A percentile compares a stretch with the other conserved stretches of the same genome.
phyloP scores from a whole-genome alignment of 371 early-diverging fungal species.

The Rhizopus stolonifer region DNA sequence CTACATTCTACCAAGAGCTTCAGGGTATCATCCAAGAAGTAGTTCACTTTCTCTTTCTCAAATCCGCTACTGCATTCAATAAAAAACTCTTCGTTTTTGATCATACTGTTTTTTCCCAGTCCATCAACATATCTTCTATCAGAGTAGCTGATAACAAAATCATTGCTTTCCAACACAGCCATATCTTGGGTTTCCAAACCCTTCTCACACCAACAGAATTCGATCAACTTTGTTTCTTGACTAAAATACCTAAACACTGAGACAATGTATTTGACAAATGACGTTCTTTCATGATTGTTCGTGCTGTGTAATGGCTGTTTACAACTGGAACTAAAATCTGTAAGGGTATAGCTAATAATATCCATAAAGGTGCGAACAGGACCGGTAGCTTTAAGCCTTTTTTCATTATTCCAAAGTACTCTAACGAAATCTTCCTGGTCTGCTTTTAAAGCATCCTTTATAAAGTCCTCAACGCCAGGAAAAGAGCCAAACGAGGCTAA shows the following conservation, averaged over 20 bases:
- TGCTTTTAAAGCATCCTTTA: too few species aligned
- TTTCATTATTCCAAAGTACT: too few species aligned
- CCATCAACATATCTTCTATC: constrained; percentile 4
- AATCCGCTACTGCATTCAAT: constrained; percentile 2
- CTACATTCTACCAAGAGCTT: constrained; percentile 15
- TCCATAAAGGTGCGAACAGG: too few species aligned
- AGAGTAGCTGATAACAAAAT: not conserved
- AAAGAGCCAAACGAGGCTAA: too few species aligned
- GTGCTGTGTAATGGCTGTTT: constrained; percentile 7
- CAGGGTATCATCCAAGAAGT: constrained; percentile 13
- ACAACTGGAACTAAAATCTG: constrained; percentile 16
- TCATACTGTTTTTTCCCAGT: not conserved
- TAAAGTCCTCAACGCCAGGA: too few species aligned
- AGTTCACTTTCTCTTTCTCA: constrained; percentile 8
- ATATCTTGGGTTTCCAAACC: not conserved
- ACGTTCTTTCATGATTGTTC: constrained; percentile 15
- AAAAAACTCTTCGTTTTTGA: constrained; percentile 1
- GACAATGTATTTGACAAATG: constrained; percentile 15
- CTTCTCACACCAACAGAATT: constrained; percentile 9
- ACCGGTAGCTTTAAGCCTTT: too few species aligned
- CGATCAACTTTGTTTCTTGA: constrained; percentile 4
- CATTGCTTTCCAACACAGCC: constrained; percentile 1
- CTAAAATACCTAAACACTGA: constrained; percentile 15
- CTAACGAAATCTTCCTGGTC: too few species aligned
- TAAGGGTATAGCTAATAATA: too few species aligned